Evolutionary conservation across 257 asterid species (phyloP), one percentile per base, ranked within the genome.

Genomic region (Cinchona pubescens): DNA sequence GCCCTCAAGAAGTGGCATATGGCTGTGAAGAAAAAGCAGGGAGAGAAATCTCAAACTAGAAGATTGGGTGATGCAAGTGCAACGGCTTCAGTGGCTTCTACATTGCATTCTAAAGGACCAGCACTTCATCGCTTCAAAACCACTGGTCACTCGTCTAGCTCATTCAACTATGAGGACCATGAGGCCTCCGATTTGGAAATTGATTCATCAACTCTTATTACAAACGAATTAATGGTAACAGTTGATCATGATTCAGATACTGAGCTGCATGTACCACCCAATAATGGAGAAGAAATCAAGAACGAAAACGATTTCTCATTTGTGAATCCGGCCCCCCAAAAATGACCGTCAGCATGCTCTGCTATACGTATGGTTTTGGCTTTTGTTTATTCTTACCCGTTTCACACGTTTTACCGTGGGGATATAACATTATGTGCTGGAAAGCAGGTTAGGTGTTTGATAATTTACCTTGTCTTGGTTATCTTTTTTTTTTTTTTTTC

Each of bases 1-100:
- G 98, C 98, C 63, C 87, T 94, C 15, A 91, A 87, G 88, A 92
- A 89, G 71, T 94, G 99, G 99, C 99, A 87, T 45, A 84, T 81
- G 94, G 96, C 90, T 1, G 96, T 88, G 76, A 92, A 91, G 87
- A 92, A 92, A 87, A 90, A 84, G 82, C 83, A 81, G 10, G 86
- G 83, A 35, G 90, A 87, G 13, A 87, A 80, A 76, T 82, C 98
- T 27, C 91, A 92, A 0, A 75, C 91, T 1, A 84, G 86, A 43
- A 82, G 89, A 0, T 53, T 87, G 21, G 97, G 96, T 13, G 88
- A 56, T 68, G 85, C 79, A 25, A 95, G 96, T 66, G 95, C 96
- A 42, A 79, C 92, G 0, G 72, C 80, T 34, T 71, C 94, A 38
- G 68, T 83, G 88, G 89, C 91, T 8, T 90, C 97, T 8, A 89